phyloP scores from a whole-genome alignment of 2,329 filamentous ascomycete species.

The Cladophialophora yegresii region DNA sequence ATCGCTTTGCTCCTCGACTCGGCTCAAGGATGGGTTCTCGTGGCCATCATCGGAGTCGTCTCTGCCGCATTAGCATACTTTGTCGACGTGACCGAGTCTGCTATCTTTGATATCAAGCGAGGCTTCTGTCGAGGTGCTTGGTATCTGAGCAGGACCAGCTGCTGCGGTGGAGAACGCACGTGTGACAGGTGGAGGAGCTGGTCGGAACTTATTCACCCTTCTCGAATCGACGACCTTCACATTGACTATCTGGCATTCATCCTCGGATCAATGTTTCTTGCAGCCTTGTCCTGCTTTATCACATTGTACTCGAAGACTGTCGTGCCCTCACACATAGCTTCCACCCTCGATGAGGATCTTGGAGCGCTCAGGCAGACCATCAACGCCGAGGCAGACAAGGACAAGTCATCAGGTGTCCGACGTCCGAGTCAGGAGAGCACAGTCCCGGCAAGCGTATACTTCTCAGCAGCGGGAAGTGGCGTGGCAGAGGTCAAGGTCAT shows the following conservation, averaged over 20 bases:
- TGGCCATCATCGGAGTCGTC: conserved; percentile 82
- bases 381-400: conserved; percentile 49
- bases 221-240: conserved; percentile 55
- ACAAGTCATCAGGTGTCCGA: conserved; percentile 45
- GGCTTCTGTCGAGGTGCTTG: conserved; percentile 76
- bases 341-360: conserved; percentile 90
- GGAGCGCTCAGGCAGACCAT: conserved; percentile 56
- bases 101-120: conserved; percentile 86
- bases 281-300: conserved; percentile 72
- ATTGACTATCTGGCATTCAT: conserved; percentile 80
- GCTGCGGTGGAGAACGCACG: conserved; percentile 58
- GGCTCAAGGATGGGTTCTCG: conserved; percentile 90
- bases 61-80: conserved; percentile 84
- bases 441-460: conserved; percentile 66
- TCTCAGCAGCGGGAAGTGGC: conserved; percentile 91
- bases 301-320: conserved; percentile 91
- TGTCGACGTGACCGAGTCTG: conserved; percentile 82
- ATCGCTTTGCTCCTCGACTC: conserved; percentile 77
- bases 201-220: conserved; percentile 63
- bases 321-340: conserved; percentile 76
- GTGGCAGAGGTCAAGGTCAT: conserved; percentile 98
- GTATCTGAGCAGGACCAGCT: conserved; percentile 70
- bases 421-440: conserved; percentile 41
- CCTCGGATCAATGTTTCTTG: conserved; percentile 67
- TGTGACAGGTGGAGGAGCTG: conserved; percentile 66